A percentile compares a stretch with the other conserved stretches of the same genome.
phyloP scores from a whole-genome alignment of 2,329 filamentous ascomycete genomes.

The Ceratocystis lukuohia region DNA sequence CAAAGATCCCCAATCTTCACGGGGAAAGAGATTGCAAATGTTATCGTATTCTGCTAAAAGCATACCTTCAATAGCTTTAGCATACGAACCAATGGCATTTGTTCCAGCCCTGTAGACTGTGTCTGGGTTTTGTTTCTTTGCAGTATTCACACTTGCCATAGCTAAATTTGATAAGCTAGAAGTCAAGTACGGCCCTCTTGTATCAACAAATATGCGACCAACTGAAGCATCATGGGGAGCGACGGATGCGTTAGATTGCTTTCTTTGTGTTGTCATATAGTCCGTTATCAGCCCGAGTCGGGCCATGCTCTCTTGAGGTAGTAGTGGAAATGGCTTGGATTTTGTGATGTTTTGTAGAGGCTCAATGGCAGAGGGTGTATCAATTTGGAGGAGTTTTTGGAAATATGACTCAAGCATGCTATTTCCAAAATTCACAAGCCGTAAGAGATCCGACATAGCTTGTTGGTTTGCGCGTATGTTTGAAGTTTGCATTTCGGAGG shows the following conservation, averaged over 20 bases:
- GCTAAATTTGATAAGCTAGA: slow-evolving; percentile 73
- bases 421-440: slow-evolving; percentile 65
- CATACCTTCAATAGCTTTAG: slow-evolving; percentile 72
- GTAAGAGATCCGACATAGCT: slow-evolving; percentile 65
- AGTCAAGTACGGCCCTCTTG: slow-evolving; percentile 76
- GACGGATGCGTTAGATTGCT: slow-evolving; percentile 27
- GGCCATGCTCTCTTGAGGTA: slow-evolving; percentile 63
- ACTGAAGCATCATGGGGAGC: slow-evolving; percentile 51
- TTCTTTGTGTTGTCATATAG: slow-evolving; percentile 52
- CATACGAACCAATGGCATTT: slow-evolving; percentile 84
- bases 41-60: slow-evolving; percentile 84
- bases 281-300: slow-evolving; percentile 66
- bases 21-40: slow-evolving; percentile 71
- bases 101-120: slow-evolving; percentile 77
- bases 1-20: slow-evolving; percentile 70
- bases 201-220: slow-evolving; percentile 72
- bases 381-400: slow-evolving; percentile 57
- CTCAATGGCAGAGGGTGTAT: slow-evolving; percentile 70
- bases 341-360: slow-evolving; percentile 90
- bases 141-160: slow-evolving; percentile 69
- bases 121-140: slow-evolving; percentile 67
- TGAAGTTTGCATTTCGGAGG: slow-evolving; percentile 72
- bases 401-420: slow-evolving; percentile 76
- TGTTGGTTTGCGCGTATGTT: slow-evolving; percentile 87
- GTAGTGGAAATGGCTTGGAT: slow-evolving; percentile 65